A percentile compares a stretch with the other conserved stretches of the same genome.
Conservation (phyloP, 1,139 yeast genomes). For the Saccharomyces pastorianus region DNA sequence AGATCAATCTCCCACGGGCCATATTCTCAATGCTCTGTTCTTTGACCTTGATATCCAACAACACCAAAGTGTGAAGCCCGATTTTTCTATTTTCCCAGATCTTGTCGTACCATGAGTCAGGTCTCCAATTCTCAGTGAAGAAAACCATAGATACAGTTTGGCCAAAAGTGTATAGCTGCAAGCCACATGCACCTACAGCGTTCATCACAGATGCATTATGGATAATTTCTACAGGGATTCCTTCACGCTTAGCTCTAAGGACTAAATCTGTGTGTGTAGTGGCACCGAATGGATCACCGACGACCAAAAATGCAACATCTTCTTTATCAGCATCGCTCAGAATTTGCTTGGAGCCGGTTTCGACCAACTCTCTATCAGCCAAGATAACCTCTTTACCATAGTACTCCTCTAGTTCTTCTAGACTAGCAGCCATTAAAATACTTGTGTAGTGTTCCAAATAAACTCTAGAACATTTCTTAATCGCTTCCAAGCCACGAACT, state of each 20-base stretch:
- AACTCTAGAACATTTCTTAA: constrained; percentile 74
- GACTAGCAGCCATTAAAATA: constrained; percentile 85
- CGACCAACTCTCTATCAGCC: constrained; percentile 94
- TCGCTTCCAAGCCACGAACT: constrained; percentile 84
- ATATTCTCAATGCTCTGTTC: constrained; percentile 92
- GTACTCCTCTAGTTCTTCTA: constrained; percentile 57
- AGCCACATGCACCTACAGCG: constrained; percentile 96
- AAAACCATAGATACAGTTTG: constrained; percentile 96
- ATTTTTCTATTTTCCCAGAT: constrained; percentile 79
- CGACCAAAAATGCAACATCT: constrained; percentile 88
- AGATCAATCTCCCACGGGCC: constrained; percentile 86
- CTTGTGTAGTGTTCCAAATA: constrained; percentile 94
- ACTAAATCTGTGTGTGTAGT: constrained; percentile 95
- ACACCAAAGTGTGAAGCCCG: constrained; percentile 82
- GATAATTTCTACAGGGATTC: constrained; percentile 68
- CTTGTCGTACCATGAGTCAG: constrained; percentile 89
- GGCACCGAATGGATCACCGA: constrained; percentile 97
- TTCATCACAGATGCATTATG: constrained; percentile 98
- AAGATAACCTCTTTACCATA: constrained; percentile 79
- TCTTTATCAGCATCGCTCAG: constrained; percentile 66
- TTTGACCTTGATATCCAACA: constrained; percentile 89
- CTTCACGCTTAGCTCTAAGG: constrained; percentile 77
- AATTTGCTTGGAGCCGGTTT: constrained; percentile 76
- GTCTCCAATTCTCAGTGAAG: constrained; percentile 92
- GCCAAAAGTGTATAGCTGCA: constrained; percentile 90